Base-by-base conservation (phyloP, 2,329 filamentous ascomycete species). In the Penicillium sp. region DNA sequence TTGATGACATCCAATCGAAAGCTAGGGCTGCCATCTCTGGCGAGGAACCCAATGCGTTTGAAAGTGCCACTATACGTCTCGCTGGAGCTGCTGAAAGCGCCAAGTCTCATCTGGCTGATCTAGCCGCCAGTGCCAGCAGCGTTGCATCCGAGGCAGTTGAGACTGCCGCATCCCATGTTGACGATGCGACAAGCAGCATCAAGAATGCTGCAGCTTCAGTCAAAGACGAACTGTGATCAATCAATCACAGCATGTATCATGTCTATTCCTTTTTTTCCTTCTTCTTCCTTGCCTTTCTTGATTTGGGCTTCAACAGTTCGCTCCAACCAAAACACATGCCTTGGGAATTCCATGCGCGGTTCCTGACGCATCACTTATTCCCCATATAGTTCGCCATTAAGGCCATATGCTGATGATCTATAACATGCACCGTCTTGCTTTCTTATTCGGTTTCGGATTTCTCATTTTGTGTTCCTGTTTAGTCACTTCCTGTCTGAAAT, bases 21-120 rank as follows among this genome's bases (percentile, higher is more conserved):
- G 84, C 84, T 9, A 79, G 81, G 55, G 74, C 74, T 23, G 83
- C 80, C 2, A 80, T 87, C 49, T 86, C 83, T 60, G 80, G 79
- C 4, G 76, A 77, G 14, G 67, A 74, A 55, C 65, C 73, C 35
- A 68, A 67, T n/a, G 68, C 63, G n/a, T 40, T 72, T 11, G 68
- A 71, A 40, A 70, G 68, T 18, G 69, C 67, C 27, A 67, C 65
- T n/a, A 63, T 56, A 40, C 59, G 62, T 35, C 66, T 73, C 41
- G 57, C 61, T 10, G 63, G 53, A 8, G 67, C 73, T 18, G 63
- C 75, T 30, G 70, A 74, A 54, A 72, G 67, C 46, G 74, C 73
- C 10, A 66, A 68, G 49, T 62, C 65, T 14, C 67, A 63, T 38
- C 60, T 75, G 38, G 64, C 64, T 16, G 64, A 67, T 13, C 59